A percentile compares a stretch with the other conserved stretches of the same genome.
phyloP scores from a whole-genome alignment of 345 rosid species.

The Clarkia xantiana region DNA sequence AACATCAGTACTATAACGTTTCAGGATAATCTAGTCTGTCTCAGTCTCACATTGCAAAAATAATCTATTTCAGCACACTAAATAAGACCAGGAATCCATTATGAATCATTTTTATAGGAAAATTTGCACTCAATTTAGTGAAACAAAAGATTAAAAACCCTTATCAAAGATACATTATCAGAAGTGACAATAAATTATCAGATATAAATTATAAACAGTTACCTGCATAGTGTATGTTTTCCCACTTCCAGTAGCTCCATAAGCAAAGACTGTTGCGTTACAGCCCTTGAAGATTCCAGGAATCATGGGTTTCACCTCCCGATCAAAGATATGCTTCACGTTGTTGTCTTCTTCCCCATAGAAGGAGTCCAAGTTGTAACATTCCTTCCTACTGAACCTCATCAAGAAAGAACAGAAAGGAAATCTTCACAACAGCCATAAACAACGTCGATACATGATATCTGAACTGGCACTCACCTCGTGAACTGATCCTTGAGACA shows the following conservation, averaged over 20 bases:
- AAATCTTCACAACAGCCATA: neutral
- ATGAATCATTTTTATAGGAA: too few relatives aligned
- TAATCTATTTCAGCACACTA: too few relatives aligned
- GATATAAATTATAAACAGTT: constrained; percentile 1
- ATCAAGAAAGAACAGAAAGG: neutral
- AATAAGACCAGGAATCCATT: too few relatives aligned
- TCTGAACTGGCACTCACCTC: constrained; percentile 24
- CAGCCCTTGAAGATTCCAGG: constrained; percentile 46
- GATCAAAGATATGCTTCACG: constrained; percentile 45
- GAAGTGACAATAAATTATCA: neutral
- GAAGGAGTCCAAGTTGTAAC: constrained; percentile 68
- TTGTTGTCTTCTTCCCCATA: constrained; percentile 51
- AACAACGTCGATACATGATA: neutral
- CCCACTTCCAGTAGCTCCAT: constrained; percentile 94
- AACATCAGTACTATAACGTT: too few relatives aligned
- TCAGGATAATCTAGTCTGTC: too few relatives aligned
- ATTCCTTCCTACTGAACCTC: constrained; percentile 52
- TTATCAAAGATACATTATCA: neutral
- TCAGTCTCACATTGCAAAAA: too few relatives aligned
- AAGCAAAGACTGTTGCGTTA: constrained; percentile 77
- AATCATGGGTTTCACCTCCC: constrained; percentile 62
- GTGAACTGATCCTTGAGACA: constrained; percentile 51
- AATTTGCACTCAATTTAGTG: too few relatives aligned
- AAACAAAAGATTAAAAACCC: too few relatives aligned
- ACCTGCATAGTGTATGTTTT: constrained; percentile 95